A percentile compares a stretch with the other conserved stretches of the same genome.
These are phyloP conservation scores for Kwoniella sp. DNA, from an alignment of 768 basidiomycete species.

Conservation along the genomic window DNA sequence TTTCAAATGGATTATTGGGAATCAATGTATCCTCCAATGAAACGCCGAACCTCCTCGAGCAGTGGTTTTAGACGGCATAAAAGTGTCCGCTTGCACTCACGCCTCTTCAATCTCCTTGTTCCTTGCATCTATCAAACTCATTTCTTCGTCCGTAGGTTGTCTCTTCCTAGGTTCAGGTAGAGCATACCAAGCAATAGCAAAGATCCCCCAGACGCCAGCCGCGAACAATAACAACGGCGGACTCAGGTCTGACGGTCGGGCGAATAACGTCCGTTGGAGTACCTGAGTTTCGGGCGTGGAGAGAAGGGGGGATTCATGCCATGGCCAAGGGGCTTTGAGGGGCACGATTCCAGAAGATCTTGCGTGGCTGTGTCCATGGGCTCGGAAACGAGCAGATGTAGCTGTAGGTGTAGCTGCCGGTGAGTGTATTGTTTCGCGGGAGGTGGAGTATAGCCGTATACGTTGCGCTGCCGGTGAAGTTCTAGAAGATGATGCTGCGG, in stretches of 20 bases:
- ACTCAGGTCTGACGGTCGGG: constrained; percentile 14
- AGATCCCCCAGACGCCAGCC: constrained; percentile 21
- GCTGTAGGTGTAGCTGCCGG: neutral
- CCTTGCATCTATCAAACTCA: neutral
- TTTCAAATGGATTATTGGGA: no score
- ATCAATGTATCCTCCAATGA: no score
- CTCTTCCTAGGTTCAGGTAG: constrained; percentile 12
- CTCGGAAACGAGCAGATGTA: neutral
- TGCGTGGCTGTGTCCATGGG: neutral
- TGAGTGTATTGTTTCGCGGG: neutral
- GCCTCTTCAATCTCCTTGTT: constrained; percentile 7
- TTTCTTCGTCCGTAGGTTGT: constrained; percentile 16
- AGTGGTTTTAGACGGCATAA: no score
- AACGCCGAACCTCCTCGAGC: no score
- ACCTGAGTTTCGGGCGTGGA: constrained; percentile 5
- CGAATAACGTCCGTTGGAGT: constrained; percentile 18
- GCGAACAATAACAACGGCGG: constrained; percentile 17
- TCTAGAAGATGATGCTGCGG: no score
- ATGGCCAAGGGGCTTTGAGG: constrained; percentile 21
- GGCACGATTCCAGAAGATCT: neutral
- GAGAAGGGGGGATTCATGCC: constrained; percentile 9
- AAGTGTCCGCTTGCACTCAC: no score
- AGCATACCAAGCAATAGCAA: constrained; percentile 9
- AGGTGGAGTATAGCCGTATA: neutral
- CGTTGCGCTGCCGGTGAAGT: neutral